Base-by-base conservation (phyloP, 306 rosid genomes). In the Arachis hypogaea region DNA sequence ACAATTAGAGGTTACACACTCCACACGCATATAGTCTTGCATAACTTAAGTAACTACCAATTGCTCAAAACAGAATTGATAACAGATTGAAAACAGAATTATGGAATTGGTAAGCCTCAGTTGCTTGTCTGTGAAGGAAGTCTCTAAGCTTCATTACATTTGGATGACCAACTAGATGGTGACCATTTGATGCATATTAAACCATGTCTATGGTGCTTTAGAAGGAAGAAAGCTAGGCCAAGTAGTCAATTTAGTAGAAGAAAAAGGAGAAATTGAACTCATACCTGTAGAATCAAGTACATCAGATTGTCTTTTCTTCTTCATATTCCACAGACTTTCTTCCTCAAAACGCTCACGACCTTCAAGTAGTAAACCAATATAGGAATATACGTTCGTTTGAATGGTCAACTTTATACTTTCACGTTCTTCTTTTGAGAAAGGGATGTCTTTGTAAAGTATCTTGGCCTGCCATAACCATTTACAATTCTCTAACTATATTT, bases 301-400 rank as follows among this genome's bases (percentile, higher is more conserved):
- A 44, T 80, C 82, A 40, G 79, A 77, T 61, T 75, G 85, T 58
- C 51, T 82, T 74, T 74, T 77, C 82, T 83, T 77, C 82, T 83
- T 79, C 52, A 59, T 70, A 74, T 81, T 90, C 69, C 73, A 82
- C 77, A 83, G 77, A 75, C 70, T 74, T 82, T 90, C 99, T 76
- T 95, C 99, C 84, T 95, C 99, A 77, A 92, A 95, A 54, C 84
- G 95, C 85, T 95, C 99, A 55, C 99, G 98, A 3, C 99, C 99
- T 83, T 95, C 99, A 75, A 95, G 96, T 55, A 95, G 92, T 74
- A 88, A 81, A 71, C 98, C 99, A 80, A 95, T 90, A 87, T 95
- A 95, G 58, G 97, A 87, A 55, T 92, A 95, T 52, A 88, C 92
- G 68, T 92, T 92, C 80, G 88, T 92, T 81, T 92, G 99, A 80